Base-by-base conservation (phyloP, 2,329 filamentous ascomycete genomes). In the Aspergillus phoenicis region DNA sequence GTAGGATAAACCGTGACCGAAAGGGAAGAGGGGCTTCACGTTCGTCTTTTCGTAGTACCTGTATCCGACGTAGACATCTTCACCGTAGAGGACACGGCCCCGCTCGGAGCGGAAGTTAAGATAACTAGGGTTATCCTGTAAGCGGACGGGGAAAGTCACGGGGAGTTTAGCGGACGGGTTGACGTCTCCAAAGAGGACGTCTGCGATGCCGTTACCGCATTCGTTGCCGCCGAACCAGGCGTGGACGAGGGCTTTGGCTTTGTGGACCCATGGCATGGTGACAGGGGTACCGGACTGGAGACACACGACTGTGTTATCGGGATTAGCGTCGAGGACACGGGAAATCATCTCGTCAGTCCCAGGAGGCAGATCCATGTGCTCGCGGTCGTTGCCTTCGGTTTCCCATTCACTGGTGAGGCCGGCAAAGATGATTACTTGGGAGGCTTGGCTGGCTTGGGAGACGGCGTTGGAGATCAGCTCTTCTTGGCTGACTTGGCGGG, bases 201-300 rank as follows among this genome's bases (percentile, higher is more conserved):
- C 91, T 0, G 89, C 90, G 63, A 96, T 89, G 10, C 87, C 88
- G 70, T 93, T 92, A 5, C 91, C 91, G 5, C 89, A 89, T 78
- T 95, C 91, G 70, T 95, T 91, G n/a, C 91, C 91, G 62, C 91
- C 90, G 70, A 93, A 95, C 90, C 91, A 95, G 7, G 90, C 90
- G 70, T 94, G 89, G 1, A 93, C 71, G 1, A 93, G 79, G 2
- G 87, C 85, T 7, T 80, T 79, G 8, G 78, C 72, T n/a, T 78
- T 73, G 4, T 76, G 69, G 2, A 70, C 73, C 77, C 82, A 82
- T 0, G 81, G 82, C 75, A 84, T 82, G 2, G 79, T 81, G 10
- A 84, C 78, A 0, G 91, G 90, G 0, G 90, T 91, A 38, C 91
- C 91, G 0, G 89, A 91, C 68, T 93, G 91, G 71, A 91, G 87